A percentile compares a stretch with the other conserved stretches of the same genome.
phyloP scores from a whole-genome alignment of 306 rosid genomes.

The Prunus fruticosa region DNA sequence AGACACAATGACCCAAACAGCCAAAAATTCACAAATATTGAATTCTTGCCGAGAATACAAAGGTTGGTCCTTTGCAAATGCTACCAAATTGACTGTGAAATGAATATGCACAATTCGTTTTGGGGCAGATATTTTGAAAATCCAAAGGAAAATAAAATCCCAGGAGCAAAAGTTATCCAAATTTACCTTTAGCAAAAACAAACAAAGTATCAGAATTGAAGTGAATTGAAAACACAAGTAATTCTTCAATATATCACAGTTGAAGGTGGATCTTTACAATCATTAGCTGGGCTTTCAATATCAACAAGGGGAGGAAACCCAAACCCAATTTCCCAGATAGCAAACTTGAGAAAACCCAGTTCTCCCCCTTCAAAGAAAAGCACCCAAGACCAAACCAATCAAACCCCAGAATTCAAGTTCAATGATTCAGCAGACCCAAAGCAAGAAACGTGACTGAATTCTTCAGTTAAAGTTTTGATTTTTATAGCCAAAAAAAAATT shows the following conservation, averaged over 20 bases:
- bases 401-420: constrained; percentile 1
- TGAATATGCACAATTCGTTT: neutral
- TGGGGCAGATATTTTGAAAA: neutral
- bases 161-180: neutral
- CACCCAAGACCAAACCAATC: constrained; percentile 1
- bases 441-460: neutral
- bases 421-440: neutral
- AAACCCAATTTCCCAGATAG: neutral
- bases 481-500: constrained; percentile 16
- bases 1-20: neutral
- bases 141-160: constrained; percentile 13
- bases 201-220: neutral
- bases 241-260: neutral
- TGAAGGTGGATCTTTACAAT: neutral
- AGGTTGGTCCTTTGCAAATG: neutral
- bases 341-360: constrained; percentile 9
- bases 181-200: neutral
- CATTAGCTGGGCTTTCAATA: neutral
- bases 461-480: neutral
- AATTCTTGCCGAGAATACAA: neutral
- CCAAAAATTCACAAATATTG: neutral
- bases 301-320: neutral
- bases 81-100: constrained; percentile 7
- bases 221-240: neutral
- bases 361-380: neutral